Base-by-base conservation (phyloP, 768 basidiomycete species). In the Austroboletus festivus region DNA sequence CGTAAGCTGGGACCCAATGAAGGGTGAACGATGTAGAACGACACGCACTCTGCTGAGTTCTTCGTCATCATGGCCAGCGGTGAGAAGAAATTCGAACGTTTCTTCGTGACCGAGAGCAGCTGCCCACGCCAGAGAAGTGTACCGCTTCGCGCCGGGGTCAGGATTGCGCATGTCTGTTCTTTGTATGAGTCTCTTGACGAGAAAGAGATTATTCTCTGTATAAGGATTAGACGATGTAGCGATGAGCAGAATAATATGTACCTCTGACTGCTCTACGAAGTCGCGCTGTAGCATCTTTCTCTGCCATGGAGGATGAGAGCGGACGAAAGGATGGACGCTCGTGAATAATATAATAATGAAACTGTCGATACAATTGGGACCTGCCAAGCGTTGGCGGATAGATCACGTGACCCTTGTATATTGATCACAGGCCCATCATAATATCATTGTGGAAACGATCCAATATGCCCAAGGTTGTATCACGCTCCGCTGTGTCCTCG, bases 81-180 rank as follows among this genome's bases (percentile, higher is more conserved):
- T 80, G 44, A 95, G 73, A 46, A 97, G 74, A 69, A 86, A 96
- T 61, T 96, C 93, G 56, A 95, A 97, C 2, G 90, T 93, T 63
- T 95, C 93, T 61, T 94, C 86, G 52, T 90, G 83, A 0, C 89
- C 92, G 33, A 90, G 79, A 1, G 87, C 80, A 19, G 93, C 93
- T 2, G 93, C 83, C 93, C 92, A 97, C 5, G 92, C 90, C 9
- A 97, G 68, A 12, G 89, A 93, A 0, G 94, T 96, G 63, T 86
- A 86, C 8, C 90, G 79, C 55, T 79, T 80, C 20, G 81, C 72
- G 15, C 76, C 78, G 11, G 85, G 75, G 69, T 97, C 94, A 9
- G 91, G 83, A 69, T 97, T 97, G 19, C 94, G 82, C 75, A 96
- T 82, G 61, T 96, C 93, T 9, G 86, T 86, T 58, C 86, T 73